Evolutionary conservation across 2,329 filamentous ascomycete species (phyloP), one percentile per base, ranked within the genome.

Genomic region (Dothideomycetes sp.): DNA sequence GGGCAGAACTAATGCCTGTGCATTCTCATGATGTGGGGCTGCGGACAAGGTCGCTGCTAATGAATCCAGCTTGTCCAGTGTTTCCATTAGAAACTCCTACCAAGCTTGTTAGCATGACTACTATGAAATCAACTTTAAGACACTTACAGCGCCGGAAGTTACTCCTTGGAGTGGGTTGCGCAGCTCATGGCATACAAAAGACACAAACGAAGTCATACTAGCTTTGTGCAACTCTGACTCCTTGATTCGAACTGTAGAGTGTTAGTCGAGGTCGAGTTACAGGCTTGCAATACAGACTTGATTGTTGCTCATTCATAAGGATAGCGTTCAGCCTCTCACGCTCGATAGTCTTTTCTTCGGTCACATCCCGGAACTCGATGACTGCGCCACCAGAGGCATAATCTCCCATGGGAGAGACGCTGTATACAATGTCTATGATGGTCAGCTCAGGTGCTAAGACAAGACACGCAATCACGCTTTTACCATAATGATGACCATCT

Each of bases 191-290:
- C 41, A 44, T 11, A 44, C 38, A 8, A 41, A 44, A 7, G 41
- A 44, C 4, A 44, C 41, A n/a, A 44, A 44, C 4, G 41, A 44
- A 12, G 37, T 16, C 41, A 44, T 40, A 11, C 31, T 41, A n/a
- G 29, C 41, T 14, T 44, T 44, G 30, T 40, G 38, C 7, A 29
- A n/a, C 14, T 44, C 41, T 1, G 41, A 40, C 15, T 41, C 41
- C 19, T 44, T 41, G 19, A 40, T 40, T 4, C 34, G 33, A 5
- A 37, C 34, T 29, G 10, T 10, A 14, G 7, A 19, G 18, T 12
- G 11, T 10, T 19, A 19, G 17, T n/a, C 11, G 8, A 30, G 12
- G 7, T 19, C 18, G 24, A 4, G 3, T 31, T 2, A 3, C n/a
- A 8, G 27, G 16, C 8, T 12, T 10, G 14, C 7, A 7, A 19